These are phyloP conservation scores for Starmerella floricola DNA, from an alignment of 805 yeast species.

Conservation along the genomic window DNA sequence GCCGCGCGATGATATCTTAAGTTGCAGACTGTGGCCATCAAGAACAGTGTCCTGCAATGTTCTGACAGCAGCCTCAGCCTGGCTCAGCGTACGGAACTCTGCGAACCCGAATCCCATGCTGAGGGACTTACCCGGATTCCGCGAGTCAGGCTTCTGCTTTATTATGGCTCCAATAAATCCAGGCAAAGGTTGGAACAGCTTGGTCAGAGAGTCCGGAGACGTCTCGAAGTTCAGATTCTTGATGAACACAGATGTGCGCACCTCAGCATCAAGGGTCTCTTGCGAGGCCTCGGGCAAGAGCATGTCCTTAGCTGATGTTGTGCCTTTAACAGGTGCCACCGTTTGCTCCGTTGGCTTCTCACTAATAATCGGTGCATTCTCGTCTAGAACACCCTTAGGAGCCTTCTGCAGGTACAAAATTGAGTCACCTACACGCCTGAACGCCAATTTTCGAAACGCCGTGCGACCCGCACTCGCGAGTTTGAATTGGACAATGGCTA, in stretches of 20 bases:
- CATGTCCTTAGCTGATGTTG: slow-evolving; percentile 19
- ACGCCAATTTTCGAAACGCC: slow-evolving; percentile 80
- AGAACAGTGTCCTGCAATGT: slow-evolving; percentile 63
- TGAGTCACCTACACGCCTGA: slow-evolving; percentile 74
- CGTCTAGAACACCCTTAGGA: slow-evolving; percentile 63
- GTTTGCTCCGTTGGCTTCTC: slow-evolving; percentile 33
- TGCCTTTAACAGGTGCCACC: slow-evolving; percentile 29
- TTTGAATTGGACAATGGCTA: slow-evolving; percentile 83
- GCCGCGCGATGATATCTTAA: slow-evolving; percentile 77
- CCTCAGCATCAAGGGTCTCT: slow-evolving; percentile 27
- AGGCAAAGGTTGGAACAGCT: slow-evolving; percentile 52
- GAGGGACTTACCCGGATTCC: slow-evolving; percentile 46
- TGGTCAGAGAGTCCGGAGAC: slow-evolving; percentile 42
- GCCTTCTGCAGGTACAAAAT: slow-evolving; percentile 89
- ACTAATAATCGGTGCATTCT: no score
- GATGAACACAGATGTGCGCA: slow-evolving; percentile 78
- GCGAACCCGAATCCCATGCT: slow-evolving; percentile 98
- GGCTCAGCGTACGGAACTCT: slow-evolving; percentile 67
- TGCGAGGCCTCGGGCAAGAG: slow-evolving; percentile 23
- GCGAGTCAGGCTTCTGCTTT: slow-evolving; percentile 80
- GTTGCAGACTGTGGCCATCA: slow-evolving; percentile 81
- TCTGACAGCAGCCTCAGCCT: slow-evolving; percentile 64
- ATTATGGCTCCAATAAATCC: slow-evolving; percentile 78
- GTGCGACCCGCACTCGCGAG: slow-evolving; percentile 74
- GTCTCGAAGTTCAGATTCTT: slow-evolving; percentile 87